phyloP scores from a whole-genome alignment of 139 green algal species.

The Picochlorum costavermella region DNA sequence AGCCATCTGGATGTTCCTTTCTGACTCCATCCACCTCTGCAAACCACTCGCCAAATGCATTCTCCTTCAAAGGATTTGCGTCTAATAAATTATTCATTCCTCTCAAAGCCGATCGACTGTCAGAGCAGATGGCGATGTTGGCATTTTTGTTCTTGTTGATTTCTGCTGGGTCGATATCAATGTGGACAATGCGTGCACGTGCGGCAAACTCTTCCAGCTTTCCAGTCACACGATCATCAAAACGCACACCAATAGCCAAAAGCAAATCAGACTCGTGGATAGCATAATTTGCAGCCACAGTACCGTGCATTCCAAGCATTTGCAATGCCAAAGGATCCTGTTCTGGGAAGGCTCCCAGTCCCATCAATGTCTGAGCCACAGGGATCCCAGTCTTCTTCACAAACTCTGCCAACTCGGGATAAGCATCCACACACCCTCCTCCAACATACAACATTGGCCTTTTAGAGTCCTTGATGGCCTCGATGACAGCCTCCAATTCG shows the following conservation, averaged over 20 bases:
- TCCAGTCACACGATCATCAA: constrained; percentile 97
- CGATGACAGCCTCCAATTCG: constrained; percentile 40
- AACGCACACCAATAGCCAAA: constrained; percentile 94
- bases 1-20: constrained; percentile 76
- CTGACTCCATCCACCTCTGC: constrained; percentile 55
- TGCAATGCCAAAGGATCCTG: constrained; percentile 55
- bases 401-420: constrained; percentile 78
- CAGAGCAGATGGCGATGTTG: constrained; percentile 74
- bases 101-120: constrained; percentile 63
- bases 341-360: constrained; percentile 71
- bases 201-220: constrained; percentile 94
- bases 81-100: constrained; percentile 47
- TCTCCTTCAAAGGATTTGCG: constrained; percentile 14
- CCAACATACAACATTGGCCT: constrained; percentile 75
- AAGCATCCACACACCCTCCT: constrained; percentile 77
- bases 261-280: constrained; percentile 91
- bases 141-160: constrained; percentile 99
- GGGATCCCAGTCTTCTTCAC: constrained; percentile 70
- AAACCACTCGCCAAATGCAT: constrained; percentile 43
- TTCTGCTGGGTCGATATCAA: constrained; percentile 98
- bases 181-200: constrained; percentile 87
- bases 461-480: constrained; percentile 49
- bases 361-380: constrained; percentile 91
- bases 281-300: constrained; percentile 93
- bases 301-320: constrained; percentile 99